Percentiles rank a stretch among this genome's conserved stretches.
These are phyloP conservation scores for Prunus armeniaca DNA, from an alignment of 306 rosid species.

Conservation along the genomic window DNA sequence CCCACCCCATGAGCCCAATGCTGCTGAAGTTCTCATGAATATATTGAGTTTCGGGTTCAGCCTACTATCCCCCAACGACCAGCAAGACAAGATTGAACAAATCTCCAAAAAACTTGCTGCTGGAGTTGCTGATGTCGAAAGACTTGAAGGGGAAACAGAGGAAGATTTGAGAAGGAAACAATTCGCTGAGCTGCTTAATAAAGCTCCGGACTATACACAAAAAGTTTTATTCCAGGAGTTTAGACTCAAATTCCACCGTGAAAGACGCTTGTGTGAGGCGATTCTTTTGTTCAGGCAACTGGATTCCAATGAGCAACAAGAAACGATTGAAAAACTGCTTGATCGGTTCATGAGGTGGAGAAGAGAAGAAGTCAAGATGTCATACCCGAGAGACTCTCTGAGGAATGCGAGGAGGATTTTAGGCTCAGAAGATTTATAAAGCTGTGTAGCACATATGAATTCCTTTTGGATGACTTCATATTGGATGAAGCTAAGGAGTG, in stretches of 20 bases:
- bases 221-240: background rate
- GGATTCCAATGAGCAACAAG: background rate
- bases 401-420: background rate
- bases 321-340: background rate
- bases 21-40: too few relatives aligned
- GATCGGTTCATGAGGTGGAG: background rate
- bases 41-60: background rate
- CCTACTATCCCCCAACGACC: background rate
- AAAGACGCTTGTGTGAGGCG: background rate
- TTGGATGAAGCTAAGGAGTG: background rate
- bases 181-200: background rate
- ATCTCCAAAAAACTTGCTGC: background rate
- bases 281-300: background rate
- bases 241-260: background rate
- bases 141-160: background rate
- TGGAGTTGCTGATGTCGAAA: background rate
- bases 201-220: too few relatives aligned
- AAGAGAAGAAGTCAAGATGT: background rate
- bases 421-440: background rate
- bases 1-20: too few relatives aligned
- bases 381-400: background rate
- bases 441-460: background rate
- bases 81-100: background rate
- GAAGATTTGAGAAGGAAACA: background rate
- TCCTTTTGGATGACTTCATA: too few relatives aligned